Conservation (phyloP, 1,284 basidiomycete species). For the Irpex sp. region DNA sequence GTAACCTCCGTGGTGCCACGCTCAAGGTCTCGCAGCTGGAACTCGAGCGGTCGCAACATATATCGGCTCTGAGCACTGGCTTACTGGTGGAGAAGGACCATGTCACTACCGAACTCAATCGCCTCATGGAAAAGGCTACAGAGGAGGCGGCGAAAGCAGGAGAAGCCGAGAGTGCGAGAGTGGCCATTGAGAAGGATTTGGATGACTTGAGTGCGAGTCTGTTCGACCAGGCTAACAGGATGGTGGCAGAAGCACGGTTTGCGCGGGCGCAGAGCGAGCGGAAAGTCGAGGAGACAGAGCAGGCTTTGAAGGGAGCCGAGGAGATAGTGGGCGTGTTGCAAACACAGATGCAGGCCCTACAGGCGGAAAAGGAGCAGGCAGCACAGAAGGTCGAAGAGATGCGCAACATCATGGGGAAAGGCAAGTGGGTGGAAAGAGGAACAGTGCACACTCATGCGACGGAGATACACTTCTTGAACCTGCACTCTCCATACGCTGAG, state of each 20-base stretch:
- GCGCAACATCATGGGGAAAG: constrained; percentile 52
- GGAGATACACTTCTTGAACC: constrained; percentile 48
- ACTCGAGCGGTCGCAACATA: constrained; percentile 69
- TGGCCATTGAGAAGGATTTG: constrained; percentile 82
- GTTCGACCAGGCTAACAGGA: constrained; percentile 85
- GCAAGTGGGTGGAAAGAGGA: constrained; percentile 54
- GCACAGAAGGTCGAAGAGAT: constrained; percentile 47
- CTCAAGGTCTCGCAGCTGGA: constrained; percentile 68
- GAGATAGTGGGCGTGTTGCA: constrained; percentile 84
- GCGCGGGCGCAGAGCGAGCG: constrained; percentile 73
- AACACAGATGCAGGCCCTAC: constrained; percentile 72
- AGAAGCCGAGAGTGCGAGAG: constrained; percentile 81
- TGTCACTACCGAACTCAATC: constrained; percentile 88
- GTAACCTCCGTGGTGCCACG: constrained; percentile 50
- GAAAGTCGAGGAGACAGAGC: constrained; percentile 78
- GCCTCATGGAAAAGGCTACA: constrained; percentile 90
- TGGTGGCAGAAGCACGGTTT: constrained; percentile 90
- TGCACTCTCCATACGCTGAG: constrained; percentile 81
- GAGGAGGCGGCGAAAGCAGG: constrained; percentile 91
- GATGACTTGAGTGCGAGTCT: constrained; percentile 89
- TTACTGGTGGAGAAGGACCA: constrained; percentile 88
- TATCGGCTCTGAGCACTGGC: constrained; percentile 80
- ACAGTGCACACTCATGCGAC: constrained; percentile 8
- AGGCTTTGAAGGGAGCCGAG: constrained; percentile 78
- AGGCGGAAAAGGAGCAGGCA: constrained; percentile 56